Percentiles rank a stretch among this genome's conserved stretches.
Conservation (phyloP, 306 rosid species). For the Castanea crenata region DNA sequence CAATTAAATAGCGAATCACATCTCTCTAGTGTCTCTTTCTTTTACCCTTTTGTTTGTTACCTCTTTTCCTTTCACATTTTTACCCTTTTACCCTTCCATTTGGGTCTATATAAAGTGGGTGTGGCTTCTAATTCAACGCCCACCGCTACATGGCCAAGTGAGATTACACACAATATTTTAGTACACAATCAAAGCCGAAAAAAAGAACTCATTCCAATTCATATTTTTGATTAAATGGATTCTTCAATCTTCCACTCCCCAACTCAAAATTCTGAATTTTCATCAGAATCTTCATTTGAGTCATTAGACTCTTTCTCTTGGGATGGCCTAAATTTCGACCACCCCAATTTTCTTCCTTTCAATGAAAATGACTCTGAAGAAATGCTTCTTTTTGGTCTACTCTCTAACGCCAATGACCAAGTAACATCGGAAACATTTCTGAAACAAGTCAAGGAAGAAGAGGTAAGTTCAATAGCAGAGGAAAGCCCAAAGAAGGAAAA, state of each 20-base stretch:
- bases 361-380: constrained; percentile 86
- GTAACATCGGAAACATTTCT: neutral
- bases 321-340: constrained; percentile 23
- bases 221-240: constrained; percentile 28
- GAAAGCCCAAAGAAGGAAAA: constrained; percentile 42
- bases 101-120: constrained; percentile 9
- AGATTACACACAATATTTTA: neutral
- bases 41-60: neutral
- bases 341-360: constrained; percentile 58
- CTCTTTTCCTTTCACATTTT: neutral
- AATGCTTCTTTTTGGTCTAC: constrained; percentile 78
- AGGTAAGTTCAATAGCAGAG: constrained; percentile 43
- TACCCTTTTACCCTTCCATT: constrained; percentile 24
- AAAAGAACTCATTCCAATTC: neutral
- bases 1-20: constrained; percentile 19
- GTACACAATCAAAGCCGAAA: neutral
- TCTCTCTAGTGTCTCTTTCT: neutral
- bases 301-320: constrained; percentile 51
- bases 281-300: constrained; percentile 58
- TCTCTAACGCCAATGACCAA: constrained; percentile 30
- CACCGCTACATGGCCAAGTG: neutral
- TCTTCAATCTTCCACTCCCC: constrained; percentile 40
- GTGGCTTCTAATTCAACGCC: neutral
- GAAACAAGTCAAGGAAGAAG: constrained; percentile 60
- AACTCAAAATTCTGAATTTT: constrained; percentile 45